Conservation (phyloP, 2,329 filamentous ascomycete genomes). For the Colletotrichum sojae region DNA sequence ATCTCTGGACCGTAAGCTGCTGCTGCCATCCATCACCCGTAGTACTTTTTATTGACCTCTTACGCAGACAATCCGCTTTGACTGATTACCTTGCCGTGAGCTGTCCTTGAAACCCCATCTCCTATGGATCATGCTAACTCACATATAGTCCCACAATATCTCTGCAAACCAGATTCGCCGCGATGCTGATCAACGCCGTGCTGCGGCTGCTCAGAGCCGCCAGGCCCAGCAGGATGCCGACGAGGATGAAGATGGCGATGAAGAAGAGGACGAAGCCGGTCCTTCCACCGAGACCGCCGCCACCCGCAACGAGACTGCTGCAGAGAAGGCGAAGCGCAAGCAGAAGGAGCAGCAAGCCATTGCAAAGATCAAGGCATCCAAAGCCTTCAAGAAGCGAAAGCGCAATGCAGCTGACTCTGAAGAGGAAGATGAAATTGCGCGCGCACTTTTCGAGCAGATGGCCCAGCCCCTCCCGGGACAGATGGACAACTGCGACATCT, state of each 20-base stretch:
- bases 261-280: conserved; percentile 41
- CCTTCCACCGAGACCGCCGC: conserved; percentile 35
- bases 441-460: conserved; percentile 62
- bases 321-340: conserved; percentile 50
- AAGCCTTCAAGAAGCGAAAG: conserved; percentile 69
- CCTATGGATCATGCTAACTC: neutral
- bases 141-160: conserved; percentile 77
- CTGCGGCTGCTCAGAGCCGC: conserved; percentile 47
- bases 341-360: conserved; percentile 68
- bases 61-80: conserved; percentile 64
- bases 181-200: conserved; percentile 63
- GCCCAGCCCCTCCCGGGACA: conserved; percentile 81
- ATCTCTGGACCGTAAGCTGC: conserved; percentile 36
- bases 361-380: conserved; percentile 74
- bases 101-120: neutral
- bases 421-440: conserved; percentile 66
- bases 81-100: conserved; percentile 67
- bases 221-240: conserved; percentile 43
- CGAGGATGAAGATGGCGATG: neutral
- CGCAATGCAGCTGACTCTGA: conserved; percentile 54
- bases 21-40: neutral
- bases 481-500: conserved; percentile 88
- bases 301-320: conserved; percentile 42
- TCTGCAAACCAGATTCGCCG: conserved; percentile 70
- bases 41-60: neutral